Evolutionary conservation across 345 rosid genomes (phyloP).

Genomic region (Noccaea caerulescens): DNA sequence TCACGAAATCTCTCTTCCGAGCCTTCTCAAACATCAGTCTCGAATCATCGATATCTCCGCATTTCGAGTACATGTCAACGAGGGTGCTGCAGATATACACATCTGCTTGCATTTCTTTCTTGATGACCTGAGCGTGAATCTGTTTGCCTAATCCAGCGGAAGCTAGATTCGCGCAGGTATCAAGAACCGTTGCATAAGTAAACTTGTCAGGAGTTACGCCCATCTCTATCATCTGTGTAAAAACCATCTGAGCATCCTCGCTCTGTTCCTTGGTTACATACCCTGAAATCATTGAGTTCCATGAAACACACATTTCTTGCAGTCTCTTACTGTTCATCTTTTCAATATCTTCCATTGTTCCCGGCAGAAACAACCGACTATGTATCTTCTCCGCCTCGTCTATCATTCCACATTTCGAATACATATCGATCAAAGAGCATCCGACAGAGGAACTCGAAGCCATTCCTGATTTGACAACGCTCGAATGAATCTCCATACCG

Average conservation of each 20-base stretch:
- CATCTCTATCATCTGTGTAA: conserved; percentile 66
- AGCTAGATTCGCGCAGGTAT: conserved; percentile 86
- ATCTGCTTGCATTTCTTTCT: conserved; percentile 72
- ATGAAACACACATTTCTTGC: conserved; percentile 58
- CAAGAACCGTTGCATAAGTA: conserved; percentile 85
- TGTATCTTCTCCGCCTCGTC: conserved; percentile 83
- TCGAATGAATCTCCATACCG: conserved; percentile 77
- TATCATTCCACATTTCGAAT: conserved; percentile 77
- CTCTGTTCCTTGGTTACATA: conserved; percentile 67
- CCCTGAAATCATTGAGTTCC: conserved; percentile 79
- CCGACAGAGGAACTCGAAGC: conserved; percentile 65
- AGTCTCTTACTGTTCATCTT: conserved; percentile 64
- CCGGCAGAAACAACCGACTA: conserved; percentile 57
- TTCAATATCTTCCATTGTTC: conserved; percentile 59
- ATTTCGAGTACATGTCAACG: conserved; percentile 95
- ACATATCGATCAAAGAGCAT: conserved; percentile 86
- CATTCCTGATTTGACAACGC: conserved; percentile 76
- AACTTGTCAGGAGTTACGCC: conserved; percentile 75
- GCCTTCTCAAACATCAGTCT: conserved; percentile 70
- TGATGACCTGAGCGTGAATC: conserved; percentile 81
- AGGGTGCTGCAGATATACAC: conserved; percentile 83
- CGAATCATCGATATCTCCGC: conserved; percentile 84
- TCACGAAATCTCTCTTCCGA: conserved; percentile 65
- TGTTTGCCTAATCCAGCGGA: conserved; percentile 81
- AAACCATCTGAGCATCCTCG: conserved; percentile 76